Base-by-base conservation (phyloP, 495 filamentous ascomycete species). In the Lepidopterella palustris region DNA sequence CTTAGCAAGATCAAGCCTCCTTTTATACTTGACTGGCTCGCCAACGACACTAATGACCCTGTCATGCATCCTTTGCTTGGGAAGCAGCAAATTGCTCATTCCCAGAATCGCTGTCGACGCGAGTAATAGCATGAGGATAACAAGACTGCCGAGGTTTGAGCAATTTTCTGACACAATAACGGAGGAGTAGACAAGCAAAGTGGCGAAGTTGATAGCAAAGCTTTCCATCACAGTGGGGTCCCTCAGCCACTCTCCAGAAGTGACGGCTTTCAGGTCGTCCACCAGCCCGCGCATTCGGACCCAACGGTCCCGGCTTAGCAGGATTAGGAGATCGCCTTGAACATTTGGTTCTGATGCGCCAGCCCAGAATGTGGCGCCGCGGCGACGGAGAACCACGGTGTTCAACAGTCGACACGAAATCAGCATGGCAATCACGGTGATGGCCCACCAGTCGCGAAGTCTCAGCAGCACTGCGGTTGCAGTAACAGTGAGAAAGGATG, bases 211-310 rank as follows among this genome's bases (percentile, higher is more conserved):
- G 6, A 71, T 71, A 25, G 79, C 56, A 28, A 72, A 79, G 24
- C 76, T 75, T 60, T 86, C 82, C 20, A 76, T 23, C 26, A 71
- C 63, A 0, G 77, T 82, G 61, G 76, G 75, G 32, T 79, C 73
- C 9, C 76, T 72, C 25, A 85, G 69, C 83, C 82, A 86, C 25
- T 75, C 67, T 1, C 76, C 75, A 2, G 76, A 72, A 1, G 81
- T 85, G 57, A 85, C 76, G 29, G 80, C 79, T 58, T 82, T 80
- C 8, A 86, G 73, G 57, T 84, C 82, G 42, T 78, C 74, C 3
- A 80, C 74, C 23, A 63, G 53, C 23, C 84, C 84, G 31, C 72
- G 73, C 53, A 87, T 70, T 1, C 76, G 70, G 4, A 84, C 72
- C 66, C 74, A 79, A 18, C 72, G 68, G 51, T 77, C 75, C 28